These are phyloP conservation scores for Leccinum sublutescens DNA, from an alignment of 768 basidiomycete genomes.

Conservation along the genomic window DNA sequence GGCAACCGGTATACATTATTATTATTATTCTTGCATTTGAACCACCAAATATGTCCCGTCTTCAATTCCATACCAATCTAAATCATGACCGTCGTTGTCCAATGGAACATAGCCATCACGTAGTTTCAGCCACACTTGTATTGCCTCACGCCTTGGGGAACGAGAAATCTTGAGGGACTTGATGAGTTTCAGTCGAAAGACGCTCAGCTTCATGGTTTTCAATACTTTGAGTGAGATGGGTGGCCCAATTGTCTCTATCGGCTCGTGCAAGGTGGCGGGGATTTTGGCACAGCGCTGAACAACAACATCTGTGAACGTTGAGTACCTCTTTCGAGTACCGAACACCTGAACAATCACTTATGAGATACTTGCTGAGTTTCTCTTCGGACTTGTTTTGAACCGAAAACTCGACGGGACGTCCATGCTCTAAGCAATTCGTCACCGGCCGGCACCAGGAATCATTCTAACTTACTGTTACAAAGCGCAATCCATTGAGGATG, in stretches of 20 bases:
- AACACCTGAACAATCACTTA: slow-evolving; percentile 42
- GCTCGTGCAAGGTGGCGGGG: slow-evolving; percentile 21
- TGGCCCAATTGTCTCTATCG: slow-evolving; percentile 19
- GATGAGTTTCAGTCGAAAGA: slow-evolving; percentile 61
- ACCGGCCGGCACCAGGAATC: background rate
- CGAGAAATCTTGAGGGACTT: slow-evolving; percentile 43
- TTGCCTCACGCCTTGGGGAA: slow-evolving; percentile 28
- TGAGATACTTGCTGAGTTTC: slow-evolving; percentile 59
- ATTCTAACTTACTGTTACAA: slow-evolving; percentile 50
- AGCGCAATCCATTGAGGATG: slow-evolving; percentile 69
- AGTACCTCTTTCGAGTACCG: slow-evolving; percentile 2
- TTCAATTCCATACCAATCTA: slow-evolving; percentile 76
- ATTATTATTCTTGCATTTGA: slow-evolving; percentile 18
- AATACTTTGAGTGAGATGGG: slow-evolving; percentile 49
- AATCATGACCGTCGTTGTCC: slow-evolving; percentile 48
- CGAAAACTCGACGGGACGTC: slow-evolving; percentile 42
- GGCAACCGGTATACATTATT: slow-evolving; percentile 1
- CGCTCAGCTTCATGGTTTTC: slow-evolving; percentile 64
- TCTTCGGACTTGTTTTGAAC: slow-evolving; percentile 35
- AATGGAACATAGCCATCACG: slow-evolving; percentile 50
- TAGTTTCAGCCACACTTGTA: slow-evolving; percentile 59
- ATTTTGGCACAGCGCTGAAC: slow-evolving; percentile 24
- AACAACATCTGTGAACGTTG: slow-evolving; percentile 29
- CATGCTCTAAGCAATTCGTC: slow-evolving; percentile 48
- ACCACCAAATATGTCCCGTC: slow-evolving; percentile 41